These are phyloP conservation scores for Uronychia binucleata DNA, from an alignment of 73 alveolate species.

Conservation along the genomic window DNA sequence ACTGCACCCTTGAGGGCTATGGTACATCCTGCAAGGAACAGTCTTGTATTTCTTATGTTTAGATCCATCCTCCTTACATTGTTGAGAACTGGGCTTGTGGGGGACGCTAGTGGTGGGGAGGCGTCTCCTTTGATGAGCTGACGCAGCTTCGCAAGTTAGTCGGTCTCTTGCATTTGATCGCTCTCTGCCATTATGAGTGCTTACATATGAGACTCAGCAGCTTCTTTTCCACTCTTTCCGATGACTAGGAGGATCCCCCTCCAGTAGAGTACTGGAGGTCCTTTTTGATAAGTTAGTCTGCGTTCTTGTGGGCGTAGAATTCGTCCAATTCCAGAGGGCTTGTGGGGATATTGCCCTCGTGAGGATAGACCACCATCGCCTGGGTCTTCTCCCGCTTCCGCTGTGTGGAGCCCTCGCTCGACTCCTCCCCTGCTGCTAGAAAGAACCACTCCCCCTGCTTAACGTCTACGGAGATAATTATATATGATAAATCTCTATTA, in stretches of 20 bases:
- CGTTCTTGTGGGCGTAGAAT: neutral
- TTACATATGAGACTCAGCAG: too few relatives aligned
- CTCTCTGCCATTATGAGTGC: too few relatives aligned
- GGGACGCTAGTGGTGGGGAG: neutral
- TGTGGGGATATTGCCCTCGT: neutral
- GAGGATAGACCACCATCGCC: neutral
- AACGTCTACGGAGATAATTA: neutral
- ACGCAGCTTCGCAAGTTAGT: neutral
- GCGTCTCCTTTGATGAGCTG: neutral
- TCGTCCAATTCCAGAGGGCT: neutral
- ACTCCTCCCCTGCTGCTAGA: neutral
- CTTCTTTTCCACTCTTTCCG: neutral
- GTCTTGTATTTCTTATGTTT: conserved; percentile 41
- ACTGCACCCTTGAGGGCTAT: conserved; percentile 64
- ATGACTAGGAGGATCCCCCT: neutral
- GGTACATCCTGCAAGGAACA: conserved; percentile 64
- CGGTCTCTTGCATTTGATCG: too few relatives aligned
- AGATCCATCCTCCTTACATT: neutral
- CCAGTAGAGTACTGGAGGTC: neutral
- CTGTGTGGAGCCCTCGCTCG: neutral
- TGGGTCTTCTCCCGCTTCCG: neutral
- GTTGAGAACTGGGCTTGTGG: neutral
- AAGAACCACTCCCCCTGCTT: neutral
- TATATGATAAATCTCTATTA: neutral
- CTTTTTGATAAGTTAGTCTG: neutral